Percentiles rank a stretch among this genome's conserved stretches.
phyloP scores from a whole-genome alignment of 768 basidiomycete genomes.

The Collybia sp. region DNA sequence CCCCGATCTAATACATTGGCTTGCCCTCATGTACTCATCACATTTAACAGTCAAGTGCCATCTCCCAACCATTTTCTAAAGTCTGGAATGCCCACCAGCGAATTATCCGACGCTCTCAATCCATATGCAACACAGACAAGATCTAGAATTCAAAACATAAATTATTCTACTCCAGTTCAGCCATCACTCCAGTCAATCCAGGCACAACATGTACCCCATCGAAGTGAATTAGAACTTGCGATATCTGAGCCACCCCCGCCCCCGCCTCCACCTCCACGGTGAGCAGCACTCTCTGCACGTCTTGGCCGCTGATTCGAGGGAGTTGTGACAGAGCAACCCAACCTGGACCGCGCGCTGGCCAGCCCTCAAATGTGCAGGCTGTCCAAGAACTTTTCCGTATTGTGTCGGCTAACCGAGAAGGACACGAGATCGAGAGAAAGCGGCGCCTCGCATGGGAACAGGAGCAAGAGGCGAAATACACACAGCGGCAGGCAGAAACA shows the following conservation, averaged over 20 bases:
- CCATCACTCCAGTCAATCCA: conserved; percentile 22
- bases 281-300: conserved; percentile 12
- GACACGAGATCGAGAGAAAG: conserved; percentile 54
- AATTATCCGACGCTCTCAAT: conserved; percentile 77
- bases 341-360: conserved; percentile 13
- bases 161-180: conserved; percentile 20
- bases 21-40: too few species aligned
- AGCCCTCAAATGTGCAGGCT: conserved; percentile 34
- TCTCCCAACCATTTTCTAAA: neutral
- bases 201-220: conserved; percentile 48
- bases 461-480: conserved; percentile 58
- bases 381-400: conserved; percentile 61
- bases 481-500: conserved; percentile 52
- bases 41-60: too few species aligned
- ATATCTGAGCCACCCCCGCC: conserved; percentile 37
- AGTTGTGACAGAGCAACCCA: conserved; percentile 9
- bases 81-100: conserved; percentile 56
- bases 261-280: conserved; percentile 33
- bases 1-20: conserved; percentile 8
- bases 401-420: conserved; percentile 50
- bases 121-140: conserved; percentile 50
- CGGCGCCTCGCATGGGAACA: conserved; percentile 65
- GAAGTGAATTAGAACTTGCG: conserved; percentile 63
- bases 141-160: conserved; percentile 16
- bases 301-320: neutral